Base-by-base conservation (phyloP, 2,329 filamentous ascomycete species). In the Penicillium sp. region DNA sequence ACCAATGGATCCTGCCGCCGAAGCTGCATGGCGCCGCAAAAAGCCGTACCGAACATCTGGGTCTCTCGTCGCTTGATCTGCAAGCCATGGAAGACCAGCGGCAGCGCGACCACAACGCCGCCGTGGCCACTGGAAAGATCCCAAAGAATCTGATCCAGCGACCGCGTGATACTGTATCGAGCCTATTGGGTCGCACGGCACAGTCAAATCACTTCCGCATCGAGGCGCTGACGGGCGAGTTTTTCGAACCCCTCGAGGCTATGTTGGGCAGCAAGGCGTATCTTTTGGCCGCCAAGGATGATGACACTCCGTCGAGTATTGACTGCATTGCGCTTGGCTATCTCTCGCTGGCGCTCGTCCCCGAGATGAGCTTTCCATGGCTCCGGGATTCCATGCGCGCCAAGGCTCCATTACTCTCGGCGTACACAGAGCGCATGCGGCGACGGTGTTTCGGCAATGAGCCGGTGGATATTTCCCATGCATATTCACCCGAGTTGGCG, bases 241-340 rank as follows among this genome's bases (percentile, higher is more conserved):
- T 91, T 64, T 84, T 95, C 47, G 82, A 84, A 29, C 89, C 91
- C 1, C 70, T 97, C 14, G 82, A 86, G 49, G 81, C 86, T 33
- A 77, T 90, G 29, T 78, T 87, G 18, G 81, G 77, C 1, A 69
- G 76, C 16, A 85, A 84, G 56, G 66, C 72, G 2, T 88, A 83
- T 65, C 71, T 90, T 10, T 75, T 90, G 1, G 77, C 76, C 10
- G 23, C 45, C 2, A 58, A 55, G n/a, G 44, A 47, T 24, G 73
- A 75, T 8, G 69, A 75, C 1, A 66, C 75, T n/a, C 80, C 84
- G 0, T 85, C 84, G 2, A 85, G 82, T 51, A 74, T 95, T 21
- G 92, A 97, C 72, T 96, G 90, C 68, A 72, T 97, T 43, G 87
- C 86, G 0, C 84, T 91, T 65, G 94, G 87, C 10, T 96, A 95